Percentiles rank a stretch among this genome's conserved stretches.
These are phyloP conservation scores for Dentipellis fragilis DNA, from an alignment of 768 basidiomycete genomes.

Conservation along the genomic window DNA sequence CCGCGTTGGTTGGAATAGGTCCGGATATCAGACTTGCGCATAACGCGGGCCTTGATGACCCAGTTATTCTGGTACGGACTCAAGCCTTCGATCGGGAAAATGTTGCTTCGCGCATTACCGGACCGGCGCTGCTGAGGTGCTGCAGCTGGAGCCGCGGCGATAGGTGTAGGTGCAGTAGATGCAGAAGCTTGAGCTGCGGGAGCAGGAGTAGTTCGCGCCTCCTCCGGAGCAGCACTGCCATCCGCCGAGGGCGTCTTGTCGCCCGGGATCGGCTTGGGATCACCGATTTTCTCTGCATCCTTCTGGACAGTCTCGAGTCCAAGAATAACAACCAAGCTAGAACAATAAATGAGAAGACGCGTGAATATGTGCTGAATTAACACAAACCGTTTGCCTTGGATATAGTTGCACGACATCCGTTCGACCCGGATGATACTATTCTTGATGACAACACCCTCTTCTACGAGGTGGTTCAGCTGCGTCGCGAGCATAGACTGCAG, in stretches of 20 bases:
- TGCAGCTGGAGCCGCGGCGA: neutral
- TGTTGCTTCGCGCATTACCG: constrained; percentile 19
- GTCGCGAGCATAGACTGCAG: constrained; percentile 94
- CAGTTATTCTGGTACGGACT: constrained; percentile 98
- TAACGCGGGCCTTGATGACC: constrained; percentile 94
- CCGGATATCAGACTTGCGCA: constrained; percentile 79
- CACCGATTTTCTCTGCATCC: constrained; percentile 64
- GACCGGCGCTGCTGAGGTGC: constrained; percentile 3
- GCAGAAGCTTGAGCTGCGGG: constrained; percentile 19
- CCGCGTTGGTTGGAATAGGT: constrained; percentile 85
- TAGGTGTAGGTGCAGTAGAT: constrained; percentile 8
- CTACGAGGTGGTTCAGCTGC: constrained; percentile 70
- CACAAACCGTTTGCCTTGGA: constrained; percentile 75
- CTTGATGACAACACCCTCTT: constrained; percentile 50
- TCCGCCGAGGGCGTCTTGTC: constrained; percentile 21
- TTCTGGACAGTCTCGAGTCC: constrained; percentile 46
- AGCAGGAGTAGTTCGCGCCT: constrained; percentile 13
- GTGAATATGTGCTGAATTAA: constrained; percentile 1
- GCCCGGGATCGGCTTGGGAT: constrained; percentile 29
- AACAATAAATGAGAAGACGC: neutral
- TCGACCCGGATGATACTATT: constrained; percentile 62
- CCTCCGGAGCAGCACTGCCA: constrained; percentile 15
- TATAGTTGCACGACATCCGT: constrained; percentile 70
- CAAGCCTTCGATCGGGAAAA: constrained; percentile 86
- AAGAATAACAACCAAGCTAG: constrained; percentile 77